Evolutionary conservation across 2,329 filamentous ascomycete species (phyloP), one percentile per base, ranked within the genome.

Genomic region (Rachicladosporium sp.): DNA sequence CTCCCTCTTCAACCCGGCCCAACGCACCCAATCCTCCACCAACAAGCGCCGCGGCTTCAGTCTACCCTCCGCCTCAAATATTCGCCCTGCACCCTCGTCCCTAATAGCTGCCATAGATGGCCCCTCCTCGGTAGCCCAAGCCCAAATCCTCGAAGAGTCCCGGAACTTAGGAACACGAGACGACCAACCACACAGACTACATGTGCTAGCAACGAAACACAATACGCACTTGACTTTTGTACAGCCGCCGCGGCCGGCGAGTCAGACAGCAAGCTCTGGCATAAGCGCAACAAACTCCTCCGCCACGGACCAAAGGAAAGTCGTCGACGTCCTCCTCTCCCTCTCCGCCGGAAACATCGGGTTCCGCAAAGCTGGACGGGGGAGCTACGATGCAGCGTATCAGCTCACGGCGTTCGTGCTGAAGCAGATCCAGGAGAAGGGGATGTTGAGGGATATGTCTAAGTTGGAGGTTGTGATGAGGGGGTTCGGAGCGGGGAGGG

Each of bases 211-310:
- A 21, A 80, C 83, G 60, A 93, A 86, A 66, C 91, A 95, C 74
- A 98, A 98, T 68, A 91, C 85, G 12, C 86, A 96, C 63, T 74
- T 98, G 54, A 95, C 88, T 1, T 75, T 95, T 49, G 85, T 87
- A 13, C 79, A 80, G 54, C 88, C 91, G 21, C 40, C 52, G 4
- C 43, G 42, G 15, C 43, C 50, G 1, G 55, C 55, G 1, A 42
- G 45, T 6, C 44, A 51, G 37, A 57, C 55, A 1, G 39, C 49
- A 2, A 47, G 43, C 2, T 54, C 53, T 4, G 43, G 46, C 10
- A 45, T 55, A n/a, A 48, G 45, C 4, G 41, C 39, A 32, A 54
- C 50, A 4, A 51, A 49, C 10, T 43, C 54, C 6, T 49, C 42
- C 9, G 51, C 55, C 79, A 86, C 59, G 73, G 81, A 52, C 30